These are phyloP conservation scores for Fusarium sp. DNA, from an alignment of 2,329 filamentous ascomycete genomes.

Conservation along the genomic window DNA sequence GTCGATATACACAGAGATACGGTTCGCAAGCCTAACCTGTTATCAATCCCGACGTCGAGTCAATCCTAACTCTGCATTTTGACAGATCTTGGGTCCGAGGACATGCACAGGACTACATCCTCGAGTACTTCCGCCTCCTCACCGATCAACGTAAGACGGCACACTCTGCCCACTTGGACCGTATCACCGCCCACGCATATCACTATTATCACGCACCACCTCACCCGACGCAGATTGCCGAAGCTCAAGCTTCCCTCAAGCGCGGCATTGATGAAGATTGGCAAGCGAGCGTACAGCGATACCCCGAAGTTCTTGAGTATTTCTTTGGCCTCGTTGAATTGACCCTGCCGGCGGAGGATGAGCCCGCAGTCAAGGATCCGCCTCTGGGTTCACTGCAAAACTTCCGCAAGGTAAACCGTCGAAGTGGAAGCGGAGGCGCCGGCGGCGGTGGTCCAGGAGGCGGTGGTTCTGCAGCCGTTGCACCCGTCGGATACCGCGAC, in stretches of 20 bases:
- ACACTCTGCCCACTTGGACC: slow-evolving; percentile 64
- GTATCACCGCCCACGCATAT: slow-evolving; percentile 62
- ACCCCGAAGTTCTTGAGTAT: slow-evolving; percentile 83
- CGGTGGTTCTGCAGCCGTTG: slow-evolving; percentile 42
- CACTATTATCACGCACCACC: slow-evolving; percentile 66
- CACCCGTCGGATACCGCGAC: slow-evolving; percentile 41
- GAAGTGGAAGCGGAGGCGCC: slow-evolving; percentile 50
- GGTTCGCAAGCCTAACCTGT: slow-evolving; percentile 54
- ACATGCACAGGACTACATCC: slow-evolving; percentile 72
- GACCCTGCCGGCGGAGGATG: slow-evolving; percentile 68
- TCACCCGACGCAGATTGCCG: slow-evolving; percentile 67
- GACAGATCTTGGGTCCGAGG: slow-evolving; percentile 68
- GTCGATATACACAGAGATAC: slow-evolving; percentile 67
- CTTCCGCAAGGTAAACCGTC: slow-evolving; percentile 57
- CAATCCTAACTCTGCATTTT: slow-evolving; percentile 24
- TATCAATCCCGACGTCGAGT: neutral
- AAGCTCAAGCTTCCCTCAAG: slow-evolving; percentile 71
- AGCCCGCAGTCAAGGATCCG: slow-evolving; percentile 65
- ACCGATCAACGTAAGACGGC: slow-evolving; percentile 66
- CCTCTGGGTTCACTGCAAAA: slow-evolving; percentile 63
- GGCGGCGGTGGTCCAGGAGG: slow-evolving; percentile 39
- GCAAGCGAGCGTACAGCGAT: slow-evolving; percentile 75
- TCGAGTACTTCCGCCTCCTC: slow-evolving; percentile 69
- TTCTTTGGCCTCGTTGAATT: slow-evolving; percentile 76
- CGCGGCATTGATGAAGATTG: slow-evolving; percentile 81